Evolutionary conservation across 495 filamentous ascomycete species (phyloP), one percentile per base, ranked within the genome.

Genomic region (Hyaloscypha variabilis): DNA sequence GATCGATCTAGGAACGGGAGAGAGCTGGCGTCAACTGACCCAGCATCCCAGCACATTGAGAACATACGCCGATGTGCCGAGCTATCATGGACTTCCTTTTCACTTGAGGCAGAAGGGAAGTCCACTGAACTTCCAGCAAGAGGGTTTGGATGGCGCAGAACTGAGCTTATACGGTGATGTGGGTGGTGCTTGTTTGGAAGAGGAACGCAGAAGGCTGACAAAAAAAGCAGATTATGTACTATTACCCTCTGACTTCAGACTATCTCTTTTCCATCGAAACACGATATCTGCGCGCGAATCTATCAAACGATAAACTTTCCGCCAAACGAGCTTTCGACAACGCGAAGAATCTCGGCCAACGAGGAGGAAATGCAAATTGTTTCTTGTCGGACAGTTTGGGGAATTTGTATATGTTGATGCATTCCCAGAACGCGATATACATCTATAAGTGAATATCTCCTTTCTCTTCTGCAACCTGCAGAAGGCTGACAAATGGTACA

Each of bases 391-490:
- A 80, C 21, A 73, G 66, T 19, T 69, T 77, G 25, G 75, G 77
- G 2, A 69, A 71, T 26, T 62, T 80, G 13, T 79, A 78, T 50
- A 75, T 79, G 75, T 64, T 74, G 19, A 78, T 80, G 76, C 76
- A 74, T 13, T 67, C 71, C 54, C 69, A 76, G 24, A 80, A 80
- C 62, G 74, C 76, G 0, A 77, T 78, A 46, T 76, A 72, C 60
- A 75, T 72, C 28, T 78, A 73, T 46, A 75, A 77, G 71, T 73
- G 59, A 14, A 60, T 51, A 42, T 57, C 61, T 36, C 52, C 24
- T 57, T 49, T 58, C 3, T 29, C 6, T 5, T n/a, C 30, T 26
- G 11, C 17, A 4, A 29, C 3, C 13, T 54, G 25, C 4, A 29
- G 42, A 56, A 36, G 36, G 6, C 14, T 21, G 14, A 34, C 24